Conservation (phyloP, 1,139 yeast genomes). For the Sugiyamaella novakii region DNA sequence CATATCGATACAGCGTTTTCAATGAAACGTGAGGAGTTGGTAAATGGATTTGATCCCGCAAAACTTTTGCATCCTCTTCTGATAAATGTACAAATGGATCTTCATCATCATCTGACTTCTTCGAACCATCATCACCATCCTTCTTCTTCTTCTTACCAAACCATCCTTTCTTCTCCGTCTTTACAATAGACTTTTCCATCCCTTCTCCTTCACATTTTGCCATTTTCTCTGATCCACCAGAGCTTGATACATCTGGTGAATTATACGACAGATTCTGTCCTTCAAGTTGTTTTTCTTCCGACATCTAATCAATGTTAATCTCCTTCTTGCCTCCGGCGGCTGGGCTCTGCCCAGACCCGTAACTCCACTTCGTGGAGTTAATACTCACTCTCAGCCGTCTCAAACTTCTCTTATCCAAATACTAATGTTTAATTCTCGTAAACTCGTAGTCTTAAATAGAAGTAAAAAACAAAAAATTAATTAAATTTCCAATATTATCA, state of each 20-base stretch:
- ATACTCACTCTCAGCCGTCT: no score
- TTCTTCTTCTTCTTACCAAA: conserved; percentile 6
- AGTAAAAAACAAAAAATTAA: no score
- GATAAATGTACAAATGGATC: conserved; percentile 35
- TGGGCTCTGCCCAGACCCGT: not conserved
- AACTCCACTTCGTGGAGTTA: no score
- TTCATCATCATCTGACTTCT: not conserved
- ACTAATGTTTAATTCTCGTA: no score
- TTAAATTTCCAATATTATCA: no score
- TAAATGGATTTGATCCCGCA: conserved; percentile 40
- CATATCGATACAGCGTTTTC: conserved; percentile 43
- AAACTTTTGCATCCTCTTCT: conserved; percentile 39
- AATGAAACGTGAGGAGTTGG: conserved; percentile 35
- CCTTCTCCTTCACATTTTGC: not conserved
- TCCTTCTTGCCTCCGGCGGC: not conserved
- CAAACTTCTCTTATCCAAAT: no score
- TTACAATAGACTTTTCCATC: not conserved
- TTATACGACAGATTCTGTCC: not conserved
- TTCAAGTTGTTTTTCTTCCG: conserved; percentile 1
- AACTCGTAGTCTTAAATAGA: no score
- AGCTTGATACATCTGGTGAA: conserved; percentile 1
- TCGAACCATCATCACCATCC: not conserved
- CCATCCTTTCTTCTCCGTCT: conserved; percentile 6
- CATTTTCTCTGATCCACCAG: not conserved
- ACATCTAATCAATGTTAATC: not conserved